Percentiles rank a stretch among this genome's conserved stretches.
These are phyloP conservation scores for Chalciporus sp. DNA, from an alignment of 1,284 basidiomycete genomes.

Conservation along the genomic window DNA sequence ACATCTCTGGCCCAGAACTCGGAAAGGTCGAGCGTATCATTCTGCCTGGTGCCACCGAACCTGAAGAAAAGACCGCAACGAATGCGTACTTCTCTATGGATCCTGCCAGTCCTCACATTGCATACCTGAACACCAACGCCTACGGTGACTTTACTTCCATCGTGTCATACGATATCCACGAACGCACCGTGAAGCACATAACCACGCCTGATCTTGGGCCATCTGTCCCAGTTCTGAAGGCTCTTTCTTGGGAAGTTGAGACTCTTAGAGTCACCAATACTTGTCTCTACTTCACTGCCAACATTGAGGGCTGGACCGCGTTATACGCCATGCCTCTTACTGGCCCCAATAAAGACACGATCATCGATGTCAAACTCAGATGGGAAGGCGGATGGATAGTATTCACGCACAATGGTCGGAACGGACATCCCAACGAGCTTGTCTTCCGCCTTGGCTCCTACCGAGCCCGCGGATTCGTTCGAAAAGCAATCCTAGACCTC, in stretches of 20 bases:
- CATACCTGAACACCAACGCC: constrained; percentile 37
- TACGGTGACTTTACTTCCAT: constrained; percentile 39
- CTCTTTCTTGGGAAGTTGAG: constrained; percentile 34
- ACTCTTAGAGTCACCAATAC: constrained; percentile 27
- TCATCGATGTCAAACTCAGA: constrained; percentile 34
- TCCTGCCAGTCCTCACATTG: constrained; percentile 23
- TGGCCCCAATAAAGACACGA: constrained; percentile 27
- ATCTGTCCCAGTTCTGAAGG: constrained; percentile 30
- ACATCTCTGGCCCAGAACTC: constrained; percentile 32
- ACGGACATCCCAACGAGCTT: constrained; percentile 34
- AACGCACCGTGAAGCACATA: constrained; percentile 33
- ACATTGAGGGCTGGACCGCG: constrained; percentile 39
- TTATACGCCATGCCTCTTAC: constrained; percentile 36
- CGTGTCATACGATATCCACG: constrained; percentile 34
- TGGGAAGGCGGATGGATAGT: constrained; percentile 35
- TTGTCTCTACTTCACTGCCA: constrained; percentile 36
- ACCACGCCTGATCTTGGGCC: constrained; percentile 33
- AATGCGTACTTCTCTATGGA: constrained; percentile 33
- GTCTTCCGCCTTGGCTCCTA: constrained; percentile 33
- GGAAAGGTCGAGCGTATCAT: constrained; percentile 28
- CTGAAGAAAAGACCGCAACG: constrained; percentile 25
- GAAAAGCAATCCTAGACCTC: constrained; percentile 26
- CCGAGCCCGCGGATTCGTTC: constrained; percentile 29
- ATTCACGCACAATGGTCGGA: constrained; percentile 33
- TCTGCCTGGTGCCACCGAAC: constrained; percentile 36